Conservation (phyloP, 208 protist species). For the Leishmania braziliensis region DNA sequence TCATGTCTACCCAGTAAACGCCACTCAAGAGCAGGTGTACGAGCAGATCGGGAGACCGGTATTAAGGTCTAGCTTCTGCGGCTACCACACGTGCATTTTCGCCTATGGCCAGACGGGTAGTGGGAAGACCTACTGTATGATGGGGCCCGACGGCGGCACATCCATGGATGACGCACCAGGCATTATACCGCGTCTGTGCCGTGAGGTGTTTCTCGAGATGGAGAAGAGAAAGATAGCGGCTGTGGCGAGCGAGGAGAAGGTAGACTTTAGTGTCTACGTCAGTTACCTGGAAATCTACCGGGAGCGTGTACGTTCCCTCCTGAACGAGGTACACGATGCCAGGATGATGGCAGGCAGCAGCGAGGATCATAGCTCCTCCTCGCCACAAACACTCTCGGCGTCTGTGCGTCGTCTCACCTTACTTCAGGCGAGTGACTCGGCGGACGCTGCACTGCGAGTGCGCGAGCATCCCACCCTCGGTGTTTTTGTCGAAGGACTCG, state of each 20-base stretch:
- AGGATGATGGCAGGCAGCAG: background rate
- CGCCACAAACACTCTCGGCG: background rate
- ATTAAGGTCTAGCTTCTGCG: conserved; percentile 81
- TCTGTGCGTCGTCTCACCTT: conserved; percentile 7
- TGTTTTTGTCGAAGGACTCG: conserved; percentile 79
- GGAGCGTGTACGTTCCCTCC: conserved; percentile 85
- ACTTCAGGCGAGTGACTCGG: conserved; percentile 8
- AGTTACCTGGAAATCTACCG: conserved; percentile 93
- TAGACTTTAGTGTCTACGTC: conserved; percentile 75
- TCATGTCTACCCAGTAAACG: conserved; percentile 54
- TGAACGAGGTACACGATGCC: conserved; percentile 35
- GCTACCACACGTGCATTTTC: conserved; percentile 93
- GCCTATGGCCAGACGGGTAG: conserved; percentile 93
- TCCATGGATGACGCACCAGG: conserved; percentile 66
- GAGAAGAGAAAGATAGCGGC: conserved; percentile 15
- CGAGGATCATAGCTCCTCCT: background rate
- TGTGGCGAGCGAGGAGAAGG: conserved; percentile 23
- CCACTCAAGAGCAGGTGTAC: conserved; percentile 84
- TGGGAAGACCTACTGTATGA: conserved; percentile 91
- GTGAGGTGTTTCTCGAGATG: conserved; percentile 74
- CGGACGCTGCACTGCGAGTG: conserved; percentile 53
- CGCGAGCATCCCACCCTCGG: conserved; percentile 79
- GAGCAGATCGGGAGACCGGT: conserved; percentile 85
- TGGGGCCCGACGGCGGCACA: conserved; percentile 71
- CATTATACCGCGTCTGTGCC: conserved; percentile 81